Evolutionary conservation across 768 basidiomycete species (phyloP).

Genomic region (Boletales sp.): DNA sequence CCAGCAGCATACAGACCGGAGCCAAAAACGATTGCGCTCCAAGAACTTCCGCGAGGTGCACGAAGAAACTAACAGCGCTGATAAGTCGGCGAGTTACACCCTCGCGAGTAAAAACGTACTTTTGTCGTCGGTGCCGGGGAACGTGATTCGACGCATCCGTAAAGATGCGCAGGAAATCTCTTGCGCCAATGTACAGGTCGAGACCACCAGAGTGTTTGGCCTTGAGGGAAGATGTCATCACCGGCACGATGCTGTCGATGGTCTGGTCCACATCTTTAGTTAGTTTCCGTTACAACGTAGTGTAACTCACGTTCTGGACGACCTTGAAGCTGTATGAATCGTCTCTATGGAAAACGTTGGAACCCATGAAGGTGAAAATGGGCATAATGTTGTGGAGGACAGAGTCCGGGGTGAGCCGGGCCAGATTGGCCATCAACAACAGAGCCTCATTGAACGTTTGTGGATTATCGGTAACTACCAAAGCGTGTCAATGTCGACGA

Average conservation of each 20-base stretch:
- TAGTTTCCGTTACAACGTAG: neutral
- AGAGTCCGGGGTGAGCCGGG: conserved; percentile 82
- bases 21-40: conserved; percentile 79
- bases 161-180: conserved; percentile 86
- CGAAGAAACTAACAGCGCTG: conserved; percentile 65
- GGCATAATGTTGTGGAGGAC: conserved; percentile 96
- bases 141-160: conserved; percentile 91
- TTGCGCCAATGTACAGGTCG: conserved; percentile 64
- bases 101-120: conserved; percentile 45
- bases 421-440: conserved; percentile 79
- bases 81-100: conserved; percentile 3
- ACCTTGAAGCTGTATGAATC: conserved; percentile 95
- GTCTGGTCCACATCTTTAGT: conserved; percentile 49
- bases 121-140: conserved; percentile 87
- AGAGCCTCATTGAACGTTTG: conserved; percentile 94
- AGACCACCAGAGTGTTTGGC: conserved; percentile 48
- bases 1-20: conserved; percentile 78
- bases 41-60: conserved; percentile 79
- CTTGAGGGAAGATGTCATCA: conserved; percentile 81
- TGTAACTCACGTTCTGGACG: conserved; percentile 72
- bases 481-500: neutral
- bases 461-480: conserved; percentile 79
- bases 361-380: conserved; percentile 98
- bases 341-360: conserved; percentile 95
- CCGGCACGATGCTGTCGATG: conserved; percentile 89